A percentile compares a stretch with the other conserved stretches of the same genome.
Evolutionary conservation across 2,329 filamentous ascomycete species (phyloP).

Genomic region (Coniochaeta hoffmannii): DNA sequence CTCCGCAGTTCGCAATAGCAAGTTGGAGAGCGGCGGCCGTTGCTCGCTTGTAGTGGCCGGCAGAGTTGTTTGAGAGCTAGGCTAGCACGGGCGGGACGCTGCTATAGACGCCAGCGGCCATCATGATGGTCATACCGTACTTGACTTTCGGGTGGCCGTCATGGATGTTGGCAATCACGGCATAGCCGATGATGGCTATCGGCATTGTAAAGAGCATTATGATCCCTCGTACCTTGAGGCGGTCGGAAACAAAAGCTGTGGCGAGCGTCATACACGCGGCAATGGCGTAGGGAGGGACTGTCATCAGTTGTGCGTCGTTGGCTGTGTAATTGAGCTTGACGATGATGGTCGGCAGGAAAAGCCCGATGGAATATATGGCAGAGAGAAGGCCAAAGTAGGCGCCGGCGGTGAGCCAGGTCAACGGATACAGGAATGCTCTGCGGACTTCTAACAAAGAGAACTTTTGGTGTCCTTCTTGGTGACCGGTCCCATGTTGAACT

Average conservation of each 20-base stretch:
- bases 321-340: conserved; percentile 44
- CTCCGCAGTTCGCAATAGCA: conserved; percentile 59
- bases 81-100: conserved; percentile 56
- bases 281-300: conserved; percentile 56
- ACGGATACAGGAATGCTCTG: conserved; percentile 49
- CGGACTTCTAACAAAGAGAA: conserved; percentile 56
- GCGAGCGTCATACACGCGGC: conserved; percentile 49
- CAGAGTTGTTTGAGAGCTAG: conserved; percentile 62
- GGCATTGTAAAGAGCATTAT: conserved; percentile 58
- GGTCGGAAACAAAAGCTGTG: conserved; percentile 52
- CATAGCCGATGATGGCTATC: conserved; percentile 60
- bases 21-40: conserved; percentile 60
- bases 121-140: conserved; percentile 61
- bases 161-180: conserved; percentile 49
- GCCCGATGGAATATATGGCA: conserved; percentile 54
- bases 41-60: conserved; percentile 62
- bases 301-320: conserved; percentile 54
- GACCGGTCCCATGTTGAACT: conserved; percentile 20
- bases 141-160: conserved; percentile 36
- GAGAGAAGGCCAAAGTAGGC: conserved; percentile 54
- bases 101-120: conserved; percentile 57
- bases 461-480: conserved; percentile 29
- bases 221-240: conserved; percentile 47
- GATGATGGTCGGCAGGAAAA: conserved; percentile 61
- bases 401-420: conserved; percentile 55